Conservation (phyloP, 1,139 yeast genomes). For the Diutina catenulata region DNA sequence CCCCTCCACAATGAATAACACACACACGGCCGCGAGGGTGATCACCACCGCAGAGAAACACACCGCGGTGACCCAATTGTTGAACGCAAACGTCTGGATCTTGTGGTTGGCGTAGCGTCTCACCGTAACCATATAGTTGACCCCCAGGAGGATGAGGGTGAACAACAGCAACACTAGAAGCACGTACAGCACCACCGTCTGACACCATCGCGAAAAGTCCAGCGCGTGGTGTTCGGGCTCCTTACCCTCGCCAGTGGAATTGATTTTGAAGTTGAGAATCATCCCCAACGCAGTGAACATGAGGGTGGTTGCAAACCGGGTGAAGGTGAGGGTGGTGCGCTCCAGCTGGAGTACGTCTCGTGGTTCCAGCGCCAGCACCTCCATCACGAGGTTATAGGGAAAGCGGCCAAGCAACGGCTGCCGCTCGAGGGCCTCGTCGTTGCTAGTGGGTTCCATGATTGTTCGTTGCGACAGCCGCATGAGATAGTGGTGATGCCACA, state of each 20-base stretch:
- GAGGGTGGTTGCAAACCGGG: constrained; percentile 38
- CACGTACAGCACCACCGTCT: constrained; percentile 24
- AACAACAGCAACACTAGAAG: constrained; percentile 29
- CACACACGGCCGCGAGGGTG: constrained; percentile 30
- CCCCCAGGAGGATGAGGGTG: constrained; percentile 27
- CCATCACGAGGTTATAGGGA: constrained; percentile 21
- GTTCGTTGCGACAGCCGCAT: too few relatives aligned
- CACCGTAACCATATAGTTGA: constrained; percentile 37
- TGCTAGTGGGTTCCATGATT: too few relatives aligned
- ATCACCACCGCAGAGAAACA: constrained; percentile 29
- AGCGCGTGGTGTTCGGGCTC: constrained; percentile 9
- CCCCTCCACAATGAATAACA: constrained; percentile 29
- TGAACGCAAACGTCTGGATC: constrained; percentile 28
- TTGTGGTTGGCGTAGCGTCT: constrained; percentile 30
- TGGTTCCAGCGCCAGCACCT: constrained; percentile 26
- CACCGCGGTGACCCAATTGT: constrained; percentile 25
- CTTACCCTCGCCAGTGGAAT: constrained; percentile 14
- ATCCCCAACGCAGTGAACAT: constrained; percentile 42
- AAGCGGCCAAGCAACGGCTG: constrained; percentile 6
- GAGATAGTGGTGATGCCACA: too few relatives aligned
- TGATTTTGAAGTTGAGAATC: constrained; percentile 36
- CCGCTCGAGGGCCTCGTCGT: too few relatives aligned
- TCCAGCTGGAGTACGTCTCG: constrained; percentile 53
- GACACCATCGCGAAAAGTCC: constrained; percentile 9
- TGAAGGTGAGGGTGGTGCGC: constrained; percentile 42